Base-by-base conservation (phyloP, 257 asterid species). In the Rehmannia glutinosa region DNA sequence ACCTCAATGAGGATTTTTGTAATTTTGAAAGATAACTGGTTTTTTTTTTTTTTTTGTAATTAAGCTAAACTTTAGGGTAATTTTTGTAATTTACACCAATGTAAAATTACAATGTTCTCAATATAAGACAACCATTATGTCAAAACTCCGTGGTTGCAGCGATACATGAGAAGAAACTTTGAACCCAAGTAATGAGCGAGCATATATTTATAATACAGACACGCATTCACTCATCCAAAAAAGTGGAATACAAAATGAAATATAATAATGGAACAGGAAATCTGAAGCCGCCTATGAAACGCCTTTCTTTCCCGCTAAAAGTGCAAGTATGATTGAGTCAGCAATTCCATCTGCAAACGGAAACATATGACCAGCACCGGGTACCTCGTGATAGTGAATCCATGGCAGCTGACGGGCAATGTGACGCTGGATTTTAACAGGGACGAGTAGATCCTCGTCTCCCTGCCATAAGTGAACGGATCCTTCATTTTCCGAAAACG, bases 381-480 rank as follows among this genome's bases (percentile, higher is more conserved):
- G 8, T 11, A 85, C 41, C 78, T 90, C 96, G 20, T 90, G 96
- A 65, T 87, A 90, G 25, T 75, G 74, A 33, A 90, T 75, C 97
- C 97, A 90, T 0, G 91, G 94, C 10, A 85, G 79, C 62, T 64
- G 72, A 13, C 39, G 43, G 25, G 76, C 86, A 19, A 87, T 78
- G 77, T 75, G 72, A 8, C 88, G 82, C 73, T 91, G 96, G 38
- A 77, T 54, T n/a, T 64, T 35, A 25, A 70, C 89, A 0, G 92
- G 90, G 45, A 81, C 90, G 43, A 86, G 76, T 62, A 12, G 33
- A 68, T 91, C 96, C 49, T 86, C 95, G 12, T 84, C 95, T 21
- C 97, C 97, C 39, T 84, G 90, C 95, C 92, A 91, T 36, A 91
- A 43, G 61, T 91, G 92, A 64, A 88, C 77, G 1, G 81, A 70